Evolutionary conservation across 306 rosid genomes (phyloP), one percentile per base, ranked within the genome.

Genomic region (Malus domestica): DNA sequence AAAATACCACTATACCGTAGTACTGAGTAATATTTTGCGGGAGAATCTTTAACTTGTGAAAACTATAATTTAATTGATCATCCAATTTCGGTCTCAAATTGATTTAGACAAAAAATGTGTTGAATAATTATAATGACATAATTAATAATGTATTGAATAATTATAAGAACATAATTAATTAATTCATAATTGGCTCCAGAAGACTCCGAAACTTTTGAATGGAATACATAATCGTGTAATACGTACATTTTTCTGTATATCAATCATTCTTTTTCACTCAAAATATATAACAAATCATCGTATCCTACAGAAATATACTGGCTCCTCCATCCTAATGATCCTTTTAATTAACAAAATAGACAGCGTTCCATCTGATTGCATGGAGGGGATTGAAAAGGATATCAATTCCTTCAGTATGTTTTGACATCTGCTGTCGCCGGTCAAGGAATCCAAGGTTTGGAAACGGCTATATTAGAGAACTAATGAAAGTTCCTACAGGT

Each of bases 261-360:
- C 30, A 60, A n/a, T 57, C 67, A 5, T 38, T 72, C 16, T 29
- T 55, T 25, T 22, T 51, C 27, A 44, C 9, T 38, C 59, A 51
- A 46, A 52, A 58, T 79, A 45, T 18, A 45, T 25, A 30, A 20
- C n/a, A 18, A 20, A 46, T 67, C 2, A 8, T 44, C 59, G n/a
- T 44, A 25, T 67, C 13, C 80, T 78, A 70, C 87, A 90, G 96
- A 82, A 64, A 73, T 83, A 89, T 67, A 68, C 74, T 72, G 93
- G 92, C 85, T 86, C 92, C 62, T 84, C 89, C 70, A 85, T 90
- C 81, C 95, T 95, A 4, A 77, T 86, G 67, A 89, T 94, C 78
- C 95, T 94, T 74, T 97, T 92, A 75, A 78, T 92, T 59, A 92
- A 95, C 89, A 90, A 95, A 86, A 88, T 90, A 79, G 98, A 95